Base-by-base conservation (phyloP, 2,329 filamentous ascomycete species). In the Paraconiothyrium sp. region DNA sequence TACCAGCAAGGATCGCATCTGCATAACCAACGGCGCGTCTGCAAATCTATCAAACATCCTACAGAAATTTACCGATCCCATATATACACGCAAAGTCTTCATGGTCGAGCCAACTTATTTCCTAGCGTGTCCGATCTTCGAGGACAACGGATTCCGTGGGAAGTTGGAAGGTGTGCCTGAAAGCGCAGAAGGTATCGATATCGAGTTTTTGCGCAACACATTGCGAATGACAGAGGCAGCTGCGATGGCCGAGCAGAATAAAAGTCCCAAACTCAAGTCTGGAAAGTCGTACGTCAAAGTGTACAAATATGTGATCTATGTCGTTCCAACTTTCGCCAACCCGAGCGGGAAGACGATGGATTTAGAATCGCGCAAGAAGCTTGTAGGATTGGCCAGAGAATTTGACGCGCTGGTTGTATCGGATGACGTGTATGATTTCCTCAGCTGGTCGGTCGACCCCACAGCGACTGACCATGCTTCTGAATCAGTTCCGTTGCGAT, bases 391-490 rank as follows among this genome's bases (percentile, higher is more conserved):
- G 6, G 94, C 94, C 0, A 86, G 94, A 60, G 83, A 89, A 60
- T 88, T 90, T 75, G 89, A 98, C 76, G 92, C 92, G 4, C 84
- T 98, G n/a, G 79, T 97, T 58, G 84, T 97, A 30, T 87, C 88
- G 51, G 94, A 98, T 79, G 95, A 98, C 76, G 93, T 98, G 9
- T 98, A 98, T 75, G 94, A 98, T 76, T 90, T 94, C 67, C 84
- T 98, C 4, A 91, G 94, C 74, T 97, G 93, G 92, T 85, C 87
- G 2, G 70, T 81, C 10, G 75, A 72, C 60, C 66, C 69, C 43
- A 68, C 60, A 10, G 60, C 70, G 35, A 58, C 69, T 57, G 62
- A 32, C 49, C 67, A 49, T 56, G 72, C 71, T 39, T 77, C 78
- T 37, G 81, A 76, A 65, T 83, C 86, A 7, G 70, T 77, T 37